Evolutionary conservation across 768 basidiomycete species (phyloP).

Genomic region (Leccinellum rugosiceps): DNA sequence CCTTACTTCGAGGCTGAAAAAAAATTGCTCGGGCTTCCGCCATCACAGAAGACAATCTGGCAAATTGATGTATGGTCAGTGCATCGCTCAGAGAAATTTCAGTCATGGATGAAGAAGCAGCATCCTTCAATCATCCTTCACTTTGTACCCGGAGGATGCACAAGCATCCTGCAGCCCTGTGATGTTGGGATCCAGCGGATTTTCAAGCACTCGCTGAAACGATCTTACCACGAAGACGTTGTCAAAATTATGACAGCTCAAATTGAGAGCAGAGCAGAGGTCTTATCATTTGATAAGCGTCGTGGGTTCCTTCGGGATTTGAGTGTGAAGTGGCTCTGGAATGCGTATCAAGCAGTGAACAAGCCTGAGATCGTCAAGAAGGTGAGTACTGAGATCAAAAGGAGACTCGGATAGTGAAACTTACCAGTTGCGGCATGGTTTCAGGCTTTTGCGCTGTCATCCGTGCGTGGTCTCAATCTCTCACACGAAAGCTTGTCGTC

Average conservation of each 20-base stretch:
- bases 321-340: too few species aligned
- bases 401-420: too few species aligned
- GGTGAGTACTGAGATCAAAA: too few species aligned
- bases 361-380: too few species aligned
- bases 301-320: too few species aligned
- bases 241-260: background rate
- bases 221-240: background rate
- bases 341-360: too few species aligned
- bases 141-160: background rate
- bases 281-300: too few species aligned
- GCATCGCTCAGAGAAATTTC: background rate
- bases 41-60: background rate
- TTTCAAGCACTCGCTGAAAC: background rate
- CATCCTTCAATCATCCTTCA: background rate
- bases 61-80: background rate
- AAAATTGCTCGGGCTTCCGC: background rate
- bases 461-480: too few species aligned
- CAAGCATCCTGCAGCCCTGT: slow-evolving; percentile 6
- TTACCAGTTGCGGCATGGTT: too few species aligned
- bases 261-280: too few species aligned
- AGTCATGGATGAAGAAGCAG: background rate
- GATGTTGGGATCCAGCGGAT: background rate
- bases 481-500: too few species aligned
- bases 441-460: too few species aligned
- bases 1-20: background rate